Base-by-base conservation (phyloP, 2,329 filamentous ascomycete genomes). In the Didymella arachidicola region DNA sequence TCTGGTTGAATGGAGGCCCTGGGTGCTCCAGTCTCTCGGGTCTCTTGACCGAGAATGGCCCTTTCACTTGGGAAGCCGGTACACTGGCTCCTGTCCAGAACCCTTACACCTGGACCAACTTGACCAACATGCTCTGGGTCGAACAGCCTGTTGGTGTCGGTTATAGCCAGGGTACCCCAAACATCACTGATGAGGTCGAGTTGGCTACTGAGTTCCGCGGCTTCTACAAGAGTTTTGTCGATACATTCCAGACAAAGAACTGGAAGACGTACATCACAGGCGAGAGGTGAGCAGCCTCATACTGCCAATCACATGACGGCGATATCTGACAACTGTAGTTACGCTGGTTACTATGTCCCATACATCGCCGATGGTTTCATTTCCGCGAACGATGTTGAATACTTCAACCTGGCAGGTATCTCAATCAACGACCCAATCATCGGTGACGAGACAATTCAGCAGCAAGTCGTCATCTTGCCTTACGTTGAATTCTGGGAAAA, bases 31-130 rank as follows among this genome's bases (percentile, higher is more conserved):
- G 36, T 1, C 81, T 92, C 7, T 83, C 87, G 64, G 90, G 89
- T 7, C 79, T 93, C 1, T 73, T 94, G 10, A 89, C 91, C 49
- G 91, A 94, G 67, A 93, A 92, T 66, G 90, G 91, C 0, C 89
- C 90, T 0, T 76, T 76, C 50, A 72, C 64, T 1, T 78, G 76
- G 75, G 85, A 89, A 70, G 82, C 86, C 12, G 91, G 91, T 32
- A 93, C 89, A 0, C 84, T 82, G 54, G 81, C 82, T 18, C 89
- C 90, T 0, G 81, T 87, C 0, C 78, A 80, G 43, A 93, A 93
- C 70, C 82, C 84, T 0, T 93, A 88, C 79, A 84, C 84, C n/a
- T 93, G 89, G 89, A 85, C 64, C 3, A 79, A 79, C 43, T 49
- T 79, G 39, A 79, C 77, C 39, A 79, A 79, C 55, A 70, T 78